These are phyloP conservation scores for Jatropha podagrica DNA, from an alignment of 441 rosid genomes.

Conservation along the genomic window DNA sequence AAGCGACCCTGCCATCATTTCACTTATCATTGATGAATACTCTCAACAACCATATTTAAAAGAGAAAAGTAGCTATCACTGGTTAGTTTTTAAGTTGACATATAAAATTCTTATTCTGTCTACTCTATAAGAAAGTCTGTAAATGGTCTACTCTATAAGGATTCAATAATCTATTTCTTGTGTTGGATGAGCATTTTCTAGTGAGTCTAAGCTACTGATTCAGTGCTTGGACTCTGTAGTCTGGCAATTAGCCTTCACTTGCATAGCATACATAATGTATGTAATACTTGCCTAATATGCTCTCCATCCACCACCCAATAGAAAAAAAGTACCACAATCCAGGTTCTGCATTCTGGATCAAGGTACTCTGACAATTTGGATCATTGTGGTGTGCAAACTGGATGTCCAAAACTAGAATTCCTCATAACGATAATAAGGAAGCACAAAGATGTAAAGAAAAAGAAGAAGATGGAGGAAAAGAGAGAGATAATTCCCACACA, in stretches of 20 bases:
- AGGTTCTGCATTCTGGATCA: too few species aligned
- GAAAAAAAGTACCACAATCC: too few species aligned
- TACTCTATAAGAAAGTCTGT: neutral
- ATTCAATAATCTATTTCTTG: neutral
- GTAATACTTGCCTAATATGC: too few species aligned
- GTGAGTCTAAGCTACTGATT: neutral
- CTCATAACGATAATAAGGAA: too few species aligned
- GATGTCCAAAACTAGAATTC: too few species aligned
- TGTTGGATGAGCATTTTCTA: slow-evolving; percentile 4
- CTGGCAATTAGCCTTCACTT: neutral
- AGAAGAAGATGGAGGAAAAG: too few species aligned
- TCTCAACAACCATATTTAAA: slow-evolving; percentile 59
- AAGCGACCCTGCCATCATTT: slow-evolving; percentile 48
- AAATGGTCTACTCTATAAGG: neutral
- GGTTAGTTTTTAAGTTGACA: slow-evolving; percentile 40
- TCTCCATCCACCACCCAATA: too few species aligned
- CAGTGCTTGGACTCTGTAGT: neutral
- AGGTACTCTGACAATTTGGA: too few species aligned
- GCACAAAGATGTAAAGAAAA: too few species aligned
- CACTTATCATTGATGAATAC: slow-evolving; percentile 56
- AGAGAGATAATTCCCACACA: too few species aligned
- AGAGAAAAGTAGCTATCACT: slow-evolving; percentile 55
- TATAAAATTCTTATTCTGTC: neutral
- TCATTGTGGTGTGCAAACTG: too few species aligned
- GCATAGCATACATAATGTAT: too few species aligned